Evolutionary conservation across 2,329 filamentous ascomycete genomes (phyloP).

Genomic region (Pseudogymnoascus sp.): DNA sequence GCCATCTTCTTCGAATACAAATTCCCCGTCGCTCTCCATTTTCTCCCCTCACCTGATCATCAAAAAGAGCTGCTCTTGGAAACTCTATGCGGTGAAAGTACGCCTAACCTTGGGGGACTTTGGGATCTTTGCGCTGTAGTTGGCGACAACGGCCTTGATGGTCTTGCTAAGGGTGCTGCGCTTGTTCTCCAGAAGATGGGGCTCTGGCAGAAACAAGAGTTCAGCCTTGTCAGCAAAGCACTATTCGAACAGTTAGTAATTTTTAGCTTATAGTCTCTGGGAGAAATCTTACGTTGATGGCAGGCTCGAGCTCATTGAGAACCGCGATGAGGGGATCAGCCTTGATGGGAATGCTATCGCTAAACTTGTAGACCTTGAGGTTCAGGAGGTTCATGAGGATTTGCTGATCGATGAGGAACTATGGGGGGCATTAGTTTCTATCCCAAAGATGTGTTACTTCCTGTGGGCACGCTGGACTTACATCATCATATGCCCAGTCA

Average conservation of each 20-base stretch:
- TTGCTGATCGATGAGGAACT: conserved; percentile 3
- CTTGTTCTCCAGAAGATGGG: background rate
- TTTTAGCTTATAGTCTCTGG: background rate
- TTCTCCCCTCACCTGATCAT: background rate
- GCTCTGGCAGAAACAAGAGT: background rate
- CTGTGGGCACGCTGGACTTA: background rate
- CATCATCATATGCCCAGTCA: conserved; percentile 5
- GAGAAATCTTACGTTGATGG: background rate
- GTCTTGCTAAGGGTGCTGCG: background rate
- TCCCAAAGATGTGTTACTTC: background rate
- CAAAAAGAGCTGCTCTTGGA: background rate
- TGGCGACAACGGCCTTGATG: background rate
- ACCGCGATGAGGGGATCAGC: background rate
- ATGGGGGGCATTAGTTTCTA: background rate
- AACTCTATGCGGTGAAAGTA: background rate
- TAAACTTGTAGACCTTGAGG: background rate
- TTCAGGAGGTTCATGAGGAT: conserved; percentile 8
- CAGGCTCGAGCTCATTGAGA: background rate
- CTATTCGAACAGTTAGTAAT: background rate
- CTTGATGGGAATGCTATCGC: background rate
- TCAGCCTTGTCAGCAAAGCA: background rate
- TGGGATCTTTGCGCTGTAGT: background rate
- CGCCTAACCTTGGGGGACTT: background rate
- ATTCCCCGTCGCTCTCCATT: background rate
- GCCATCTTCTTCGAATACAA: background rate